These are phyloP conservation scores for Hamamelis virginiana DNA, from an alignment of 164 flowering plant species.

Conservation along the genomic window DNA sequence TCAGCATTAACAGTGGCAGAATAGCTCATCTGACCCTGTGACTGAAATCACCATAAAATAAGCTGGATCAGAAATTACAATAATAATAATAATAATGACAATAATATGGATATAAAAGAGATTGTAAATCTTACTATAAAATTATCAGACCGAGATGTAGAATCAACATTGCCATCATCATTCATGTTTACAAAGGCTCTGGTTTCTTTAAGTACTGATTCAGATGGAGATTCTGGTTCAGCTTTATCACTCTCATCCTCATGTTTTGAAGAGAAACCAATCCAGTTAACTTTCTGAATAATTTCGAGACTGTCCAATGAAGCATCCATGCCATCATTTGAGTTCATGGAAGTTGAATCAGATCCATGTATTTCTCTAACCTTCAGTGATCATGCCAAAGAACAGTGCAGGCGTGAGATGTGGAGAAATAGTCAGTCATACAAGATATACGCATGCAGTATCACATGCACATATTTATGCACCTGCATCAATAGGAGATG, in stretches of 20 bases:
- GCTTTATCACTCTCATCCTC: constrained; percentile 12
- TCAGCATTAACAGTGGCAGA: constrained; percentile 14
- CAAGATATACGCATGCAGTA: neutral
- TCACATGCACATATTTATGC: neutral
- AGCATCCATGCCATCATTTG: constrained; percentile 20
- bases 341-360: constrained; percentile 18
- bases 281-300: constrained; percentile 16
- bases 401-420: constrained; percentile 13
- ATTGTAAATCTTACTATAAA: constrained; percentile 16
- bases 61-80: constrained; percentile 9
- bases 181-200: neutral
- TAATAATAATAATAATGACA: neutral
- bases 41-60: constrained; percentile 20
- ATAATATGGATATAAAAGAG: neutral
- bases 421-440: neutral
- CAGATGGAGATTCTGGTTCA: constrained; percentile 20
- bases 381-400: constrained; percentile 27
- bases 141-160: constrained; percentile 14
- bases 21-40: constrained; percentile 10
- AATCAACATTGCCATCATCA: constrained; percentile 11
- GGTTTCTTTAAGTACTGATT: constrained; percentile 14
- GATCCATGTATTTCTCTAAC: constrained; percentile 18
- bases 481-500: neutral
- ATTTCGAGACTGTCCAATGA: constrained; percentile 11
- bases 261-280: constrained; percentile 9